Evolutionary conservation across 371 early-diverging fungal species (phyloP), one percentile per base, ranked within the genome.

Genomic region (Mortierella sp.): DNA sequence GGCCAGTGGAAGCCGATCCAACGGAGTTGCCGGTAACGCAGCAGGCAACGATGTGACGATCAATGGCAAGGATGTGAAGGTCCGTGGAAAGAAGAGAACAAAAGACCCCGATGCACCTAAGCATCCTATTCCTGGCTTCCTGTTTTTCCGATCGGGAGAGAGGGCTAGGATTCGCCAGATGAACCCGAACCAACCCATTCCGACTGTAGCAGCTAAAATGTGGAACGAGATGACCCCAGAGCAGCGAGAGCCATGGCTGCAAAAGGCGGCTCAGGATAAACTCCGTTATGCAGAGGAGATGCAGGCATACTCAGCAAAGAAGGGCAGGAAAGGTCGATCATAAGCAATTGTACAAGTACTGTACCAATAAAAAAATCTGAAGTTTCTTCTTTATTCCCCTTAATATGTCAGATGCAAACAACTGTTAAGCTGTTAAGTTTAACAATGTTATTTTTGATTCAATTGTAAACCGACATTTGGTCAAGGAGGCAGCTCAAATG

Each of bases 101-200:
- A 88, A 90, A 67, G 88, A 91, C 55, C 89, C 91, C 0, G 86
- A 87, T 72, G 90, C 91, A n/a, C 94, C 94, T 32, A 92, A 92
- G 64, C 94, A 94, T 69, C 94, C 94, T 40, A 93, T 93, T 88
- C 92, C 93, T 1, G 93, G 89, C 9, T 94, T 93, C 71, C 71
- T 94, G 24, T 93, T 90, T 63, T 94, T 88, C 65, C 85, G 92
- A 32, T 89, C 86, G 5, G 81, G 87, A 2, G 90, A 89, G 70
- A 81, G 94, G 19, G 89, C 91, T 2, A 73, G 86, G 6, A 85
- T 91, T 48, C 89, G 90, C 15, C 80, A 85, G 45, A 83, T 87
- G 53, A 79, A 88, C 63, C 88, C 92, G 0, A 90, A 89, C 21
- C 92, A 92, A 3, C 88, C 89, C 10, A 89, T 93, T 57, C 90